phyloP scores from a whole-genome alignment of 192 early-diverging fungal genomes.

The Gaertneriomyces semiglobifer region DNA sequence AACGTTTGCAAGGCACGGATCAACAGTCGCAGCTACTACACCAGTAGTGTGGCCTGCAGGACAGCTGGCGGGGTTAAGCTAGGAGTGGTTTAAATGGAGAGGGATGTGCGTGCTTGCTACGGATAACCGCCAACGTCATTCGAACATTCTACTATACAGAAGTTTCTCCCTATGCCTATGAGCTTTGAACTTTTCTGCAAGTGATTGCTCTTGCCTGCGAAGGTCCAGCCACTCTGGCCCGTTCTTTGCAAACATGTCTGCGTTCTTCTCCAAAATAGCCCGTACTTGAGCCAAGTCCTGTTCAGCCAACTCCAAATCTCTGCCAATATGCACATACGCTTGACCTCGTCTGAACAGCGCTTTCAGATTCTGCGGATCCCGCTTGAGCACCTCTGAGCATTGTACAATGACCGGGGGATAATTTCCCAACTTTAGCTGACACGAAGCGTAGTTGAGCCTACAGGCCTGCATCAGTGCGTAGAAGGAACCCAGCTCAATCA shows the following conservation, averaged over 20 bases:
- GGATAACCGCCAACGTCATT: not conserved
- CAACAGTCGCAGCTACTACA: too few species aligned
- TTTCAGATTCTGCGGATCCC: conserved; percentile 43
- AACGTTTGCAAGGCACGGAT: too few species aligned
- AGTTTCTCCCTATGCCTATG: conserved; percentile 43
- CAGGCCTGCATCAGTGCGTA: conserved; percentile 28
- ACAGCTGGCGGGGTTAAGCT: too few species aligned
- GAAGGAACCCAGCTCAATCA: conserved; percentile 29
- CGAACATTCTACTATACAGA: conserved; percentile 49
- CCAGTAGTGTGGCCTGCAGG: too few species aligned
- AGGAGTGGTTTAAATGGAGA: too few species aligned
- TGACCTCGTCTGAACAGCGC: conserved; percentile 53
- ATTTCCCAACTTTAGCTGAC: conserved; percentile 52
- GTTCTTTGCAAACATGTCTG: conserved; percentile 8
- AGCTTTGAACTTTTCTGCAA: conserved; percentile 37
- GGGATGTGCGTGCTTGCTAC: too few species aligned
- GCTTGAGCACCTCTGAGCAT: conserved; percentile 47
- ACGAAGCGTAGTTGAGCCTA: conserved; percentile 54
- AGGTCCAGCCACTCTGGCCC: conserved; percentile 42
- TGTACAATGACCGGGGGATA: conserved; percentile 40
- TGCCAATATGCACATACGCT: conserved; percentile 43
- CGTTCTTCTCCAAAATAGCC: conserved; percentile 17
- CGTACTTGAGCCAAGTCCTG: conserved; percentile 36
- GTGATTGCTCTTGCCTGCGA: conserved; percentile 28
- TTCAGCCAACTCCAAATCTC: conserved; percentile 54